A percentile compares a stretch with the other conserved stretches of the same genome.
Evolutionary conservation across 768 basidiomycete species (phyloP).

Genomic region (Boletus rubropictus): DNA sequence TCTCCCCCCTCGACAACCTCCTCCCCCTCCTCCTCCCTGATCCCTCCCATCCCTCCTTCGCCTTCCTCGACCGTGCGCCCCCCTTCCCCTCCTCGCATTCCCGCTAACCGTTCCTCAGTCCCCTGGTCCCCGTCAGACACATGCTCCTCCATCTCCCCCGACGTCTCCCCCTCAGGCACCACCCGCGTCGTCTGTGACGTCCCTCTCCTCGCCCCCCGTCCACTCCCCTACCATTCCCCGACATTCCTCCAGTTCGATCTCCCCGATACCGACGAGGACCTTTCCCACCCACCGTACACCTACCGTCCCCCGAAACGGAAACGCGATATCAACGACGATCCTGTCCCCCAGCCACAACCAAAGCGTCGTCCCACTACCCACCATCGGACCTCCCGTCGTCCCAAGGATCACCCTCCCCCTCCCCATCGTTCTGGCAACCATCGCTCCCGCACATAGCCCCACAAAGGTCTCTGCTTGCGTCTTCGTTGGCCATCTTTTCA

Average conservation of each 20-base stretch:
- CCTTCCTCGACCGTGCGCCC: background rate
- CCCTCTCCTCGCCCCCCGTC: constrained; percentile 62
- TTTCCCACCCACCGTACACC: constrained; percentile 66
- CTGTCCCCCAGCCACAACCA: constrained; percentile 10
- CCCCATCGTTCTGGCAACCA: constrained; percentile 17
- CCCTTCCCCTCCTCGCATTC: too few relatives aligned
- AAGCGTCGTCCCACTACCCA: constrained; percentile 25
- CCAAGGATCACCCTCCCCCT: constrained; percentile 1
- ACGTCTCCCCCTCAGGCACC: constrained; percentile 24
- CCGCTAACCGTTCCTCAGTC: too few relatives aligned
- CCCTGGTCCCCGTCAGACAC: too few relatives aligned
- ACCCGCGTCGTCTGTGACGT: constrained; percentile 57
- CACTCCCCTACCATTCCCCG: constrained; percentile 65
- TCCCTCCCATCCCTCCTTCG: too few relatives aligned
- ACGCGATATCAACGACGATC: constrained; percentile 26
- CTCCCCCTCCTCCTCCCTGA: background rate
- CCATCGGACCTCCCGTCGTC: constrained; percentile 18
- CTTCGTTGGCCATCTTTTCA: constrained; percentile 11
- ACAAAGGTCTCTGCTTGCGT: constrained; percentile 2
- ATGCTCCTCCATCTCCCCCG: too few relatives aligned
- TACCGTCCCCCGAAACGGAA: constrained; percentile 51
- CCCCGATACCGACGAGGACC: constrained; percentile 64
- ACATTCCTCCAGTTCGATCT: constrained; percentile 63
- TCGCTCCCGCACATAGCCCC: constrained; percentile 12
- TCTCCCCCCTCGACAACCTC: constrained; percentile 24